phyloP scores from a whole-genome alignment of 2,329 filamentous ascomycete species.

The Rhinocladiella mackenziei region DNA sequence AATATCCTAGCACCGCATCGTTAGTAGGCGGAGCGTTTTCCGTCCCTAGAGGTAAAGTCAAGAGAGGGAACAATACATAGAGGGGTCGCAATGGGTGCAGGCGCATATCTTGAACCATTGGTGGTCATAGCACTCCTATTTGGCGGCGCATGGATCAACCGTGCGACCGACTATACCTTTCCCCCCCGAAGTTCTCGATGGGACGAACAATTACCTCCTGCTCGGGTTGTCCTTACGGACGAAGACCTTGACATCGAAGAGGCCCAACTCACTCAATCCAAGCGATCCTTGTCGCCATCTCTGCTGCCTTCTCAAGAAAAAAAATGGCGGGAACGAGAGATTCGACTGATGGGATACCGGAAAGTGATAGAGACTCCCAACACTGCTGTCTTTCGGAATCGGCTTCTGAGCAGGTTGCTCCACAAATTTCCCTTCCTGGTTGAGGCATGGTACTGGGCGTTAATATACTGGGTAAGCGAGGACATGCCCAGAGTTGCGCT shows the following conservation, averaged over 20 bases:
- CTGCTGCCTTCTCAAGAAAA: constrained; percentile 41
- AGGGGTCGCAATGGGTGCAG: constrained; percentile 47
- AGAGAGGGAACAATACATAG: not conserved
- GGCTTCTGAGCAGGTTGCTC: constrained; percentile 60
- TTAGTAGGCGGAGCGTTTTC: not conserved
- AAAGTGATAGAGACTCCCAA: constrained; percentile 57
- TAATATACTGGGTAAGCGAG: constrained; percentile 69
- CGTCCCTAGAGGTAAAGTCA: not conserved
- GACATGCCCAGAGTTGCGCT: not conserved
- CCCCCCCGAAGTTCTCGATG: constrained; percentile 19
- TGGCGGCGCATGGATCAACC: constrained; percentile 60
- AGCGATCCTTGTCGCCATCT: constrained; percentile 39
- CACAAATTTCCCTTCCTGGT: constrained; percentile 67
- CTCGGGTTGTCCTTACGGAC: constrained; percentile 9
- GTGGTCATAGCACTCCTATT: constrained; percentile 58
- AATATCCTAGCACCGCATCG: too few relatives aligned
- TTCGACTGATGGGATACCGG: constrained; percentile 46
- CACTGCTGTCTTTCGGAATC: constrained; percentile 56
- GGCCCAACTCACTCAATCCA: constrained; percentile 20
- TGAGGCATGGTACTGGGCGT: constrained; percentile 72
- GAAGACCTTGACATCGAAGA: constrained; percentile 18
- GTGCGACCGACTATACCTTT: constrained; percentile 40
- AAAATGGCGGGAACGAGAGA: constrained; percentile 49
- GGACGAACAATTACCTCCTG: constrained; percentile 20
- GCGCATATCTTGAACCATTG: constrained; percentile 58